These are phyloP conservation scores for Fusarium secorum DNA, from an alignment of 2,329 filamentous ascomycete genomes.

Conservation along the genomic window DNA sequence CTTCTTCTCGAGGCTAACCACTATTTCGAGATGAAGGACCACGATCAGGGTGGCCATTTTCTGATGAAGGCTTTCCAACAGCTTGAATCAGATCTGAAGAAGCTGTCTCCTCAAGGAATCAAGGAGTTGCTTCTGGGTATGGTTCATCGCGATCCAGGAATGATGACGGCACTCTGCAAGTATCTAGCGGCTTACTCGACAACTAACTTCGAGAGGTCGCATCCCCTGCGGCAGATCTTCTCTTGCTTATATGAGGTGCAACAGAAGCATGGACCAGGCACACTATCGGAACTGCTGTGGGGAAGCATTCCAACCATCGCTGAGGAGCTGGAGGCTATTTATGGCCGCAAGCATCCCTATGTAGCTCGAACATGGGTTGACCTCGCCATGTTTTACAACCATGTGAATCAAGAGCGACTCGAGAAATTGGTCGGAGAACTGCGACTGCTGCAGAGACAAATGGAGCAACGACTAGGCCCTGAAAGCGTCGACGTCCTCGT, in stretches of 20 bases:
- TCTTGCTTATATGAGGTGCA: slow-evolving; percentile 54
- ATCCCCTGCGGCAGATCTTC: slow-evolving; percentile 55
- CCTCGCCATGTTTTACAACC: slow-evolving; percentile 51
- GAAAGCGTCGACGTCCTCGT: slow-evolving; percentile 49
- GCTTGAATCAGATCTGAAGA: slow-evolving; percentile 53
- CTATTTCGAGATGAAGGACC: slow-evolving; percentile 52
- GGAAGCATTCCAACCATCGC: slow-evolving; percentile 52
- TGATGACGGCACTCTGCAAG: slow-evolving; percentile 57
- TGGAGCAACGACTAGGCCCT: slow-evolving; percentile 48
- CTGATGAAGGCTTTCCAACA: slow-evolving; percentile 55
- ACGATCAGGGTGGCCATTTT: slow-evolving; percentile 51
- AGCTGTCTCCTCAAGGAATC: slow-evolving; percentile 54
- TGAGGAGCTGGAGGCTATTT: slow-evolving; percentile 55
- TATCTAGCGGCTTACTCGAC: slow-evolving; percentile 55
- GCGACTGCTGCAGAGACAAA: slow-evolving; percentile 45
- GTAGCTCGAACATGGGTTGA: slow-evolving; percentile 54
- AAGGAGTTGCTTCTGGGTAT: slow-evolving; percentile 54
- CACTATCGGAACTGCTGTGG: slow-evolving; percentile 55
- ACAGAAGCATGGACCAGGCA: slow-evolving; percentile 54
- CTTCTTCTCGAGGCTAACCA: slow-evolving; percentile 55
- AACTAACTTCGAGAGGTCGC: slow-evolving; percentile 53
- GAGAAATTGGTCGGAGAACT: slow-evolving; percentile 51
- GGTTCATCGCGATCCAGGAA: slow-evolving; percentile 54
- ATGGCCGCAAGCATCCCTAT: slow-evolving; percentile 53
- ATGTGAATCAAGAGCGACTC: slow-evolving; percentile 48